Base-by-base conservation (phyloP, 23 red algal species). In the Gracilaria gracilis region DNA sequence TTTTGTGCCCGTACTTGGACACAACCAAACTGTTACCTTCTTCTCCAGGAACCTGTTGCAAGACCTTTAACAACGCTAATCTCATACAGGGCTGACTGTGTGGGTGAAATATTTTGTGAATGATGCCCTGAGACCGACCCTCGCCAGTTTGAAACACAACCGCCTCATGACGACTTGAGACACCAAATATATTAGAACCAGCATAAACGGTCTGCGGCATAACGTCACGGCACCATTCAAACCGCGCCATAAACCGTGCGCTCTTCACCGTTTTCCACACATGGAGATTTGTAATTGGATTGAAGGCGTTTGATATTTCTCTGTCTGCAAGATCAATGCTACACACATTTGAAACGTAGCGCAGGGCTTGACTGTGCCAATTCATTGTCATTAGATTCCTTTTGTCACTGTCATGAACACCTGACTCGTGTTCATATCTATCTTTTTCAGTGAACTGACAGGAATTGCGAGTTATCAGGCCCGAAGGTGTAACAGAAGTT, bases 161-260 rank as follows among this genome's bases (percentile, higher is more conserved):
- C 4, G 61, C 61, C 4, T 67, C 61, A 9, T 67, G 4, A 11
- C 42, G 61, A 31, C 61, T 4, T 9, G 6, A 6, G 61, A 31
- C 25, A 67, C 61, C 61, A 67, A 67, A 67, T 67, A 67, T 13
- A 67, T 67, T 67, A 8, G 25, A 4, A 8, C 61, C 61, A 67
- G 61, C 61, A 34, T 67, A 67, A 34, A 67, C 32, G 5, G 61
- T 67, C 61, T 67, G 6, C 6, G 61, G 32, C 25, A 67, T 31
- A 67, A 28, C 32, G 4, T 8, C 61, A 28, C 25, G 4, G 32
- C 61, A 67, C 61, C 61, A 67, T 8, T 28, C 27, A 28, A 67
- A 28, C 25, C 27, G 25, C 4, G 61, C 61, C 4, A 8, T 28
- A 67, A 67, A 67, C 32, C 61, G 4, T 28, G 32, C 32, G 25